Percentiles rank a stretch among this genome's conserved stretches.
Conservation (phyloP, 176 grass and related monocot genomes). For the Carex scoparia region DNA sequence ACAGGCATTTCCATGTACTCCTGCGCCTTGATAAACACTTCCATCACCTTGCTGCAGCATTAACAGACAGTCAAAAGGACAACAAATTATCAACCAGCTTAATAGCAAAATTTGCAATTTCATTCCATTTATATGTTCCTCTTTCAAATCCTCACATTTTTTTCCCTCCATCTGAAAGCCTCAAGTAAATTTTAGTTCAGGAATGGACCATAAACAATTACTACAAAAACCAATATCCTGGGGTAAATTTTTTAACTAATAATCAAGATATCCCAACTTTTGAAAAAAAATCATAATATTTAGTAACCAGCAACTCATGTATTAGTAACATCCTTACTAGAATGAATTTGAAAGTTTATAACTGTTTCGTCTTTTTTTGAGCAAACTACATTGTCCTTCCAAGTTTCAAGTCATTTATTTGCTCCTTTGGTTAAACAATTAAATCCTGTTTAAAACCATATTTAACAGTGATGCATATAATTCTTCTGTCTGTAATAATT, state of each 20-base stretch:
- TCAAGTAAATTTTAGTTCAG: neutral
- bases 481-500: neutral
- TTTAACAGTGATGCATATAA: neutral
- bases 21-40: slow-evolving; percentile 98
- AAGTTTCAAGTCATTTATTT: neutral
- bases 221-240: neutral
- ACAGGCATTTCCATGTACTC: slow-evolving; percentile 99
- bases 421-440: neutral
- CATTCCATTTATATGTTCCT: neutral
- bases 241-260: neutral
- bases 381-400: neutral
- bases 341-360: neutral
- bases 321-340: neutral
- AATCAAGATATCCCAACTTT: neutral
- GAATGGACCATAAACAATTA: neutral
- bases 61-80: slow-evolving; percentile 10
- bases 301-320: neutral
- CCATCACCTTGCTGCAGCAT: slow-evolving; percentile 90
- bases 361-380: neutral
- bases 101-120: neutral
- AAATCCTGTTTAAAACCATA: neutral
- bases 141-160: neutral
- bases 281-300: neutral
- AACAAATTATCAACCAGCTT: neutral
- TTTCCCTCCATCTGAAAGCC: neutral